Base-by-base conservation (phyloP, 129 eudicot species). In the Artemisia argyi region DNA sequence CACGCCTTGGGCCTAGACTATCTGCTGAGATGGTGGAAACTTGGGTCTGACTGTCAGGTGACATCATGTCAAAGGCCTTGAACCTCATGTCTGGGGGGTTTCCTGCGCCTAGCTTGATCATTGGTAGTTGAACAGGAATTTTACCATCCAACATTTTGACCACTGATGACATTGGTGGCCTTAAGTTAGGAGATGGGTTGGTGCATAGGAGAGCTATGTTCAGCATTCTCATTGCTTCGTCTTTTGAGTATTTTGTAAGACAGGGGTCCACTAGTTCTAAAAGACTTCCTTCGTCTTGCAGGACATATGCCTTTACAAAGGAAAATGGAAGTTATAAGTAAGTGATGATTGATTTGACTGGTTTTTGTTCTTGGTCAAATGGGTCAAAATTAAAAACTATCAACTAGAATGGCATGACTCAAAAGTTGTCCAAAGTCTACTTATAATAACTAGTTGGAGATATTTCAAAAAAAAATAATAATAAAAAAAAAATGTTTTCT, bases 101-200 rank as follows among this genome's bases (percentile, higher is more conserved):
- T 54, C 70, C 42, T 9, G 63, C 48, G 47, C 65, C 71, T 11
- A 74, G 85, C 52, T 83, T 89, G 73, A 86, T 64, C 30, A 72
- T 0, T 4, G 94, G 96, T 14, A 89, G 86, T 72, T 89, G 89
- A 18, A 92, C 77, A 0, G 87, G 80, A 13, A 75, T 49, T 78
- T 79, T 88, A 2, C 95, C 97, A 17, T 91, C 87, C 6, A 91
- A 76, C 97, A 91, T 91, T 66, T 91, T 84, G 78, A 92, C 91
- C 11, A 79, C 93, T 1, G 89, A 70, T 15, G 94, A 88, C 97
- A 92, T 92, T 30, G 86, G 52, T 12, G 97, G 97, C 60, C 97
- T 83, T 2, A 92, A 89, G 17, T 89, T 69, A 1, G 96, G 91
- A 69, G 96, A 92, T 13, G 87, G 94, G 57, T 85, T 92, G 12